Percentiles rank a stretch among this genome's conserved stretches.
phyloP scores from a whole-genome alignment of 1,139 yeast genomes.

The Geotrichum restrictum region DNA sequence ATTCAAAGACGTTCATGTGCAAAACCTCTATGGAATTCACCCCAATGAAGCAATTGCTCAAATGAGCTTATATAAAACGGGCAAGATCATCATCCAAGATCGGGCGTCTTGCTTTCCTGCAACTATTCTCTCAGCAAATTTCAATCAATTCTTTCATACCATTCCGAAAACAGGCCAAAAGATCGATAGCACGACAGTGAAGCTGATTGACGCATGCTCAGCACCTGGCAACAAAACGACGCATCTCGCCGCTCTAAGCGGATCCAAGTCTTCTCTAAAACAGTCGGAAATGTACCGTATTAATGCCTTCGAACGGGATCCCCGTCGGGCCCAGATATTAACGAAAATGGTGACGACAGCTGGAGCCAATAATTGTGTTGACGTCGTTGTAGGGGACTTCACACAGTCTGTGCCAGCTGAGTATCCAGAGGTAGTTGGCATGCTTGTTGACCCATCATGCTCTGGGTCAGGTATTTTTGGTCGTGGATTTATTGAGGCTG shows the following conservation, averaged over 20 bases:
- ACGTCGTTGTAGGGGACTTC: conserved; percentile 78
- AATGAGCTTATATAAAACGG: conserved; percentile 66
- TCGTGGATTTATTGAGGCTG: conserved; percentile 51
- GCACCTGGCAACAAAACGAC: conserved; percentile 99
- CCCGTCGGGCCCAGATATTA: conserved; percentile 64
- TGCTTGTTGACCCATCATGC: conserved; percentile 94
- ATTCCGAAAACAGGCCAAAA: not conserved
- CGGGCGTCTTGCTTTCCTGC: conserved; percentile 97
- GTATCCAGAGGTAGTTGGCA: conserved; percentile 64
- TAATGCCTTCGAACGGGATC: conserved; percentile 81
- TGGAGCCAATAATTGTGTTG: conserved; percentile 60
- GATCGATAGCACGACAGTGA: conserved; percentile 1
- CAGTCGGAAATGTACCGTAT: conserved; percentile 6
- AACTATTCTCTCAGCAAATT: conserved; percentile 59
- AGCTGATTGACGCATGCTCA: conserved; percentile 84
- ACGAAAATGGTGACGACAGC: conserved; percentile 77
- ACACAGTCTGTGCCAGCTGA: conserved; percentile 62
- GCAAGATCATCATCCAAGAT: conserved; percentile 85
- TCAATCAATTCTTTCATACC: conserved; percentile 41
- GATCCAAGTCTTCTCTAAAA: conserved; percentile 27
- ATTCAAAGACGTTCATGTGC: conserved; percentile 67
- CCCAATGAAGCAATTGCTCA: conserved; percentile 49
- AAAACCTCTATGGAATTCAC: conserved; percentile 79
- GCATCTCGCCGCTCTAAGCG: conserved; percentile 64
- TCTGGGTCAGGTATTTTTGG: conserved; percentile 98